Conservation (phyloP, 148 eudicot species). For the Dysphania ambrosioides region DNA sequence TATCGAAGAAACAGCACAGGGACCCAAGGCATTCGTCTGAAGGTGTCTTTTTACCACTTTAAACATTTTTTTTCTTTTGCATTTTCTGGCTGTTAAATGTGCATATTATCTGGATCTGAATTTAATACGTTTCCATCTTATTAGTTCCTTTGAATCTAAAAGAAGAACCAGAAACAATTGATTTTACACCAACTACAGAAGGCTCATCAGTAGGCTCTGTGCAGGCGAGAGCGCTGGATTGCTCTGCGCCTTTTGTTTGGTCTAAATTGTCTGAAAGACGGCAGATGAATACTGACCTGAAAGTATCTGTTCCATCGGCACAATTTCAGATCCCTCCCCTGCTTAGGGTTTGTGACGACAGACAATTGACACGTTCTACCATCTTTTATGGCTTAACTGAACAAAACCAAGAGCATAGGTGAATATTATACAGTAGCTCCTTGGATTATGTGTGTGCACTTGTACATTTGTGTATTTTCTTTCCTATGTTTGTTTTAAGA, state of each 20-base stretch:
- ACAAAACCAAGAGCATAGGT: constrained; percentile 25
- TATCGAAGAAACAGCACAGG: constrained; percentile 15
- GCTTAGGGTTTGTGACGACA: constrained; percentile 25
- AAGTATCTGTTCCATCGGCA: constrained; percentile 24
- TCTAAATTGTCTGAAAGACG: constrained; percentile 23
- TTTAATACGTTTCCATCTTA: not conserved
- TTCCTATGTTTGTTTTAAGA: not conserved
- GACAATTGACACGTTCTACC: constrained; percentile 10
- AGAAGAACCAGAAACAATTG: constrained; percentile 30
- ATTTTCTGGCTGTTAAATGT: not conserved
- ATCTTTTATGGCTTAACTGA: constrained; percentile 14
- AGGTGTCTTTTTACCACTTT: constrained; percentile 34
- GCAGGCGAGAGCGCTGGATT: constrained; percentile 19
- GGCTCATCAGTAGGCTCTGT: constrained; percentile 21
- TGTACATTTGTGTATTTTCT: not conserved
- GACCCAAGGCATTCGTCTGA: constrained; percentile 24
- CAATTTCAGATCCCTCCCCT: constrained; percentile 24
- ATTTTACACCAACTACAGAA: constrained; percentile 13
- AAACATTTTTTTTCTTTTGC: not conserved
- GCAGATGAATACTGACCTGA: constrained; percentile 22
- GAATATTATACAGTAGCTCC: constrained; percentile 5
- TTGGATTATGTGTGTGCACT: not conserved
- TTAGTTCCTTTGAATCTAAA: constrained; percentile 18
- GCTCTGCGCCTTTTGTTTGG: constrained; percentile 17
- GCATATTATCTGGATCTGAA: not conserved